phyloP scores from a whole-genome alignment of 2,329 filamentous ascomycete species.

The Onygenales sp. region DNA sequence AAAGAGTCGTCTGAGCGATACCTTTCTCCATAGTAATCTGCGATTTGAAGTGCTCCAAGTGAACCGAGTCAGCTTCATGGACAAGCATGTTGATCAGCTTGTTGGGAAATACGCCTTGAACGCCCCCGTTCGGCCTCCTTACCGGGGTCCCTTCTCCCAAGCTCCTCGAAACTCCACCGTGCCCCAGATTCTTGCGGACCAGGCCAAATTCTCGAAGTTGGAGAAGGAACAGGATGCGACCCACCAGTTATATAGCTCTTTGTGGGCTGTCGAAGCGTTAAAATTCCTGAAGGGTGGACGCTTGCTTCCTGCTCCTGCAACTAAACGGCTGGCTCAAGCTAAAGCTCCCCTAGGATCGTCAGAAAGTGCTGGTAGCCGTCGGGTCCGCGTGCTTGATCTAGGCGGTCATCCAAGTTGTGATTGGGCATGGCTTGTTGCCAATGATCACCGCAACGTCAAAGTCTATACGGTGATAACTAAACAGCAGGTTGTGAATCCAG shows the following conservation, averaged over 20 bases:
- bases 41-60: conserved; percentile 85
- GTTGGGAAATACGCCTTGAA: conserved; percentile 76
- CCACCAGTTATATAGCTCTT: conserved; percentile 52
- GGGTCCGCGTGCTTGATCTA: conserved; percentile 70
- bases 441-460: conserved; percentile 74
- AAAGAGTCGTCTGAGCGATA: conserved; percentile 54
- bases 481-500: conserved; percentile 61
- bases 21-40: conserved; percentile 73
- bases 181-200: conserved; percentile 48
- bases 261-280: conserved; percentile 55
- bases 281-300: conserved; percentile 52
- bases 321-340: conserved; percentile 25
- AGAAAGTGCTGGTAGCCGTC: conserved; percentile 26
- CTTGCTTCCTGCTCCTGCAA: conserved; percentile 47
- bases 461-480: conserved; percentile 81
- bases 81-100: conserved; percentile 69
- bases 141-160: conserved; percentile 60
- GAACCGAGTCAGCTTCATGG: conserved; percentile 62
- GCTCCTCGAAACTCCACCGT: conserved; percentile 60
- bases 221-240: conserved; percentile 78
- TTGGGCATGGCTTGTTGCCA: conserved; percentile 91
- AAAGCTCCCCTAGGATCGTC: conserved; percentile 14
- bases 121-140: conserved; percentile 59
- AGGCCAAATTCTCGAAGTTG: conserved; percentile 28
- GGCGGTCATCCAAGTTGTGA: conserved; percentile 77